phyloP scores from a whole-genome alignment of 805 yeast species.

The Zygosaccharomyces siamensis region DNA sequence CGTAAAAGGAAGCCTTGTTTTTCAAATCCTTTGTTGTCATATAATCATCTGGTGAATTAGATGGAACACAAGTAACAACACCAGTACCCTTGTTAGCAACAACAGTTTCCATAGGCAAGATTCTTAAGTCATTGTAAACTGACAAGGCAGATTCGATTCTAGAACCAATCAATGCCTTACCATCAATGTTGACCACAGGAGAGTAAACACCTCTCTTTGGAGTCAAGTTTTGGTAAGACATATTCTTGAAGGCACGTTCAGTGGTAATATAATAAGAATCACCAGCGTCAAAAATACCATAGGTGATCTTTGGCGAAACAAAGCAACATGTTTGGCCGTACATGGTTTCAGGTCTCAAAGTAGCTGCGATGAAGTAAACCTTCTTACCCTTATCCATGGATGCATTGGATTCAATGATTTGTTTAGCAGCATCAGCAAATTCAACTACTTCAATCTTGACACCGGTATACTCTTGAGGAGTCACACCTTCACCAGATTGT shows the following conservation, averaged over 20 bases:
- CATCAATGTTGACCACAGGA: constrained; percentile 56
- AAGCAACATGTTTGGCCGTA: constrained; percentile 98
- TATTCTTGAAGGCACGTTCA: constrained; percentile 93
- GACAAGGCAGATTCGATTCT: constrained; percentile 83
- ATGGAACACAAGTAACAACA: constrained; percentile 97
- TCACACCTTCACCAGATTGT: constrained; percentile 92
- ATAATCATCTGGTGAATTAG: constrained; percentile 98
- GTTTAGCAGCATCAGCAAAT: constrained; percentile 44
- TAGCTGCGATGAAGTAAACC: constrained; percentile 86
- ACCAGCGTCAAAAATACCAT: constrained; percentile 88
- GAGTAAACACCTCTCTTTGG: constrained; percentile 78
- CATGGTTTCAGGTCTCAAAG: constrained; percentile 98
- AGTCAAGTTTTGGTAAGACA: constrained; percentile 90
- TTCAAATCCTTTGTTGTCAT: constrained; percentile 79
- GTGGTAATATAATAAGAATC: constrained; percentile 76
- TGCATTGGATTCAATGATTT: constrained; percentile 30
- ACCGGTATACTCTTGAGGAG: constrained; percentile 94
- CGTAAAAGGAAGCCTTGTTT: constrained; percentile 87
- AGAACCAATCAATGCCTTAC: constrained; percentile 77
- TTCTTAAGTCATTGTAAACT: constrained; percentile 60
- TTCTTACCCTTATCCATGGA: constrained; percentile 49
- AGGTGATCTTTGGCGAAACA: constrained; percentile 88
- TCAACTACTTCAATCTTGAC: constrained; percentile 76
- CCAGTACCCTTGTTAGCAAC: constrained; percentile 96
- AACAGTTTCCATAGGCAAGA: constrained; percentile 96